Conservation (phyloP, 2,329 filamentous ascomycete genomes). For the Claviceps monticola region DNA sequence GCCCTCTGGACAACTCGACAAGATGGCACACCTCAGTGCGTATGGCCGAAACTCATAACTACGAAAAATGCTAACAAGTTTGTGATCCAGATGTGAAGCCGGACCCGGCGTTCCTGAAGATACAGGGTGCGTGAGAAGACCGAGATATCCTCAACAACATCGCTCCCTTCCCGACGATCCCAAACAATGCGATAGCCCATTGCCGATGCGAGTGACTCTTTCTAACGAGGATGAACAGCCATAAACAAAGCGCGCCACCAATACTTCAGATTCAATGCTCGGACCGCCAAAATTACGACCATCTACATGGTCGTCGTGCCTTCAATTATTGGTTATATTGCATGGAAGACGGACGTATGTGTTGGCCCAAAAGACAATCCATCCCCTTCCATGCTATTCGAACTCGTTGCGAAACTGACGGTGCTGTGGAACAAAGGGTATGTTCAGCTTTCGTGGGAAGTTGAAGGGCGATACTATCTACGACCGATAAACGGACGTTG, state of each 20-base stretch:
- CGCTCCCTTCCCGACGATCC: not conserved
- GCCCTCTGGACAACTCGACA: conserved; percentile 12
- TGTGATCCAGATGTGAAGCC: conserved; percentile 24
- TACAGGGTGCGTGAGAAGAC: conserved; percentile 21
- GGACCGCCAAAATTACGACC: conserved; percentile 68
- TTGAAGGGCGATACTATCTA: conserved; percentile 69
- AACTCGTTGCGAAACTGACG: conserved; percentile 10
- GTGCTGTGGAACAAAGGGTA: conserved; percentile 45
- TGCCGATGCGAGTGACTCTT: not conserved
- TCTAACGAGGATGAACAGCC: conserved; percentile 36
- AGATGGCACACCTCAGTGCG: conserved; percentile 28
- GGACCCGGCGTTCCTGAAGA: conserved; percentile 28
- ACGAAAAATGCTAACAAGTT: conserved; percentile 13
- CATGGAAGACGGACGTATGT: conserved; percentile 77
- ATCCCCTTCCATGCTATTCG: not conserved
- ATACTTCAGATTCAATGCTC: conserved; percentile 87
- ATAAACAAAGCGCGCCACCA: conserved; percentile 77
- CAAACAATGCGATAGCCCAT: not conserved
- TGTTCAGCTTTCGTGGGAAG: conserved; percentile 77
- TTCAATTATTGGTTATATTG: conserved; percentile 52
- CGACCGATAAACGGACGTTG: conserved; percentile 47
- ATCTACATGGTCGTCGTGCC: conserved; percentile 66
- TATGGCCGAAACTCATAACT: not conserved
- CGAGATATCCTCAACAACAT: not conserved
- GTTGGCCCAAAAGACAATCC: not conserved